Conservation (phyloP, 768 basidiomycete species). For the Austroboletus eburneus region DNA sequence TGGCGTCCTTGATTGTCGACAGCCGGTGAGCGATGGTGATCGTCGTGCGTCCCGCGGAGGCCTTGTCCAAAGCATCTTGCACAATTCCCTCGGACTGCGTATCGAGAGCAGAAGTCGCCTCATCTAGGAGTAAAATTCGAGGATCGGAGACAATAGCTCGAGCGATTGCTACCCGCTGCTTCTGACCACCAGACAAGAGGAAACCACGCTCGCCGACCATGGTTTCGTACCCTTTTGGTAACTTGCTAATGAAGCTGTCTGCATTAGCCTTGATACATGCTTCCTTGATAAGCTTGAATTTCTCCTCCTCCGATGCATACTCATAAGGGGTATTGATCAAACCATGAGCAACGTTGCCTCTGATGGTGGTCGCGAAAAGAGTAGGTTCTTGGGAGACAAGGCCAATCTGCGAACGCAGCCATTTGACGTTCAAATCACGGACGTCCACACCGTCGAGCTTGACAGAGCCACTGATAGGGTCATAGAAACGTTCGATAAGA, state of each 20-base stretch:
- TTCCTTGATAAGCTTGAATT: conserved; percentile 74
- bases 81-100: conserved; percentile 85
- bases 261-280: conserved; percentile 89
- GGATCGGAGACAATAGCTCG: conserved; percentile 89
- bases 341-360: conserved; percentile 79
- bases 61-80: conserved; percentile 87
- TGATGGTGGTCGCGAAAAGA: conserved; percentile 81
- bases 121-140: conserved; percentile 78
- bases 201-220: conserved; percentile 88
- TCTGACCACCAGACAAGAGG: conserved; percentile 81
- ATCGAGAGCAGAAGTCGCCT: conserved; percentile 87
- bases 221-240: conserved; percentile 82
- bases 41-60: conserved; percentile 70
- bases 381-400: conserved; percentile 87
- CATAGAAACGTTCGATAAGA: conserved; percentile 87
- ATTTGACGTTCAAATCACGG: conserved; percentile 74
- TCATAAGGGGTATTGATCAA: conserved; percentile 72
- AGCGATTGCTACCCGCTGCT: conserved; percentile 86
- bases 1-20: conserved; percentile 82
- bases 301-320: conserved; percentile 65
- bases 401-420: conserved; percentile 84
- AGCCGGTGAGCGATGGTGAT: conserved; percentile 79
- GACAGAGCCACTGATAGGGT: conserved; percentile 64
- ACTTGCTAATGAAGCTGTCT: conserved; percentile 78
- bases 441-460: conserved; percentile 73